Percentiles rank a stretch among this genome's conserved stretches.
phyloP scores from a whole-genome alignment of 495 filamentous ascomycete species.

The Hypoxylon rickii region DNA sequence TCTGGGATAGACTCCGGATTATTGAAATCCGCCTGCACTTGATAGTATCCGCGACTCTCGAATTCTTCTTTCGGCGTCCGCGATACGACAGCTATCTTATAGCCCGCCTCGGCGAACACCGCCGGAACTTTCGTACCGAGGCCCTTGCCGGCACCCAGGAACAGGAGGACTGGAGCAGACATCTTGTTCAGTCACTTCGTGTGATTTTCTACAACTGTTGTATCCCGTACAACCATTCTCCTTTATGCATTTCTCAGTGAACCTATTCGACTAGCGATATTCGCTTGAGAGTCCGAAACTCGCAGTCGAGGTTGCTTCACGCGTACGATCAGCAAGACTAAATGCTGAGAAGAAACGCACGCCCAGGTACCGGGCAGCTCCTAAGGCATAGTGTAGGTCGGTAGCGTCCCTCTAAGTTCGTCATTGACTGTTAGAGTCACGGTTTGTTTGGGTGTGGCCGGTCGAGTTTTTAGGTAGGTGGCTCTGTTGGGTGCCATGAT shows the following conservation, averaged over 20 bases:
- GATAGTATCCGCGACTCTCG: conserved; percentile 12
- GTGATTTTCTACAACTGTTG: neutral
- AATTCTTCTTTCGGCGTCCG: conserved; percentile 12
- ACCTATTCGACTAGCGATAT: neutral
- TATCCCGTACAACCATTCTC: neutral
- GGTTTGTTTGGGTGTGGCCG: no score
- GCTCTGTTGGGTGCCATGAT: no score
- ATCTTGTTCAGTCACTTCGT: neutral
- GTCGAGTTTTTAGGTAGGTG: no score
- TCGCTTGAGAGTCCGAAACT: conserved; percentile 8
- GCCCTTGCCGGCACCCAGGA: conserved; percentile 8
- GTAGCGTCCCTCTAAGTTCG: no score
- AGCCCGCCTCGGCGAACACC: conserved; percentile 11
- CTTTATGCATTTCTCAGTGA: neutral
- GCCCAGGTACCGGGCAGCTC: no score
- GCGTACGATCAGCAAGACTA: no score
- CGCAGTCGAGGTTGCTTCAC: neutral
- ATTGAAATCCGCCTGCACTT: conserved; percentile 16
- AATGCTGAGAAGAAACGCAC: no score
- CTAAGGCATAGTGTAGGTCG: no score
- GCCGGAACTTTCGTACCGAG: conserved; percentile 5
- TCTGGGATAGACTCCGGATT: conserved; percentile 11
- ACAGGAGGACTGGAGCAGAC: conserved; percentile 11
- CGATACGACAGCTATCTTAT: conserved; percentile 7
- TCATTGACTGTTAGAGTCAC: no score